phyloP scores from a whole-genome alignment of 208 protist genomes.

The Trypanosoma mega region DNA sequence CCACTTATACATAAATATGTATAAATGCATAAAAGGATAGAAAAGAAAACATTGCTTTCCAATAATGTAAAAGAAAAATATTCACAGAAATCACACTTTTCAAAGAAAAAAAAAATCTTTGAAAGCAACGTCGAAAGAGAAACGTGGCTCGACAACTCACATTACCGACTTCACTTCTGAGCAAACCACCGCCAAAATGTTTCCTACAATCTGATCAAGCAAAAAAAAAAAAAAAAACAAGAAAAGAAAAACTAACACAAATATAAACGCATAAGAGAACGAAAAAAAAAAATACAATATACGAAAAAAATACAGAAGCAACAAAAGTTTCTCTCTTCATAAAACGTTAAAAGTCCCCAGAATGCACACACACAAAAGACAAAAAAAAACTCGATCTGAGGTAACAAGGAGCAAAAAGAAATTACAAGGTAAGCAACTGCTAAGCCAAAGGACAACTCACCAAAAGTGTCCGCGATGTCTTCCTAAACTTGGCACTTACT shows the following conservation, averaged over 20 bases:
- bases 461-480: conserved; percentile 40
- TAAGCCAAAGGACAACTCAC: conserved; percentile 43
- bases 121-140: neutral
- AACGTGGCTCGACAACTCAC: too few species aligned
- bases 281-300: neutral
- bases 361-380: neutral
- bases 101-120: neutral
- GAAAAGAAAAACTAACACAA: neutral
- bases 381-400: neutral
- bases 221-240: too few species aligned
- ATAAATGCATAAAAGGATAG: neutral
- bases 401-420: conserved; percentile 5
- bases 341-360: neutral
- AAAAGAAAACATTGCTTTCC: conserved; percentile 1
- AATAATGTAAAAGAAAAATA: conserved; percentile 1
- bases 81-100: neutral
- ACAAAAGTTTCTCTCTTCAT: neutral
- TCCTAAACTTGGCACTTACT: conserved; percentile 60
- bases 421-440: conserved; percentile 3
- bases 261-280: neutral
- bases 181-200: too few species aligned
- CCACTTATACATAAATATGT: neutral
- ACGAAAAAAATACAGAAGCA: neutral
- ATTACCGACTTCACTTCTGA: too few species aligned
- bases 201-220: too few species aligned